Percentiles rank a stretch among this genome's conserved stretches.
phyloP scores from a whole-genome alignment of 768 basidiomycete species.

The Terana coerulea region DNA sequence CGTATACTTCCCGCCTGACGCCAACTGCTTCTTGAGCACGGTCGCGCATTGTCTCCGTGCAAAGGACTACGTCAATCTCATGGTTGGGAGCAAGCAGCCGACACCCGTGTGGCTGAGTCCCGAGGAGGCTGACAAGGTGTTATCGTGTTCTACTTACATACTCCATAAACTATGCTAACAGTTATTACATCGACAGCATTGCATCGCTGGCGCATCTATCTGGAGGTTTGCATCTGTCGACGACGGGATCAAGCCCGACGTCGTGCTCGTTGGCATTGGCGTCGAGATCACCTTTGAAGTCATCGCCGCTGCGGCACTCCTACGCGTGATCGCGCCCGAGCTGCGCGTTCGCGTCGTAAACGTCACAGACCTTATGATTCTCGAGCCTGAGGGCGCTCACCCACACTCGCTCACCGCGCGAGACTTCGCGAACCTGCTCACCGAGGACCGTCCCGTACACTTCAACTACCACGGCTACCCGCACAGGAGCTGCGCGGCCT shows the following conservation, averaged over 20 bases:
- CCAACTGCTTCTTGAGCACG: constrained; percentile 81
- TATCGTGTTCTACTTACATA: constrained; percentile 8
- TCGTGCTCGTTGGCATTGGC: constrained; percentile 84
- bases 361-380: constrained; percentile 85
- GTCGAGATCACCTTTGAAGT: constrained; percentile 89
- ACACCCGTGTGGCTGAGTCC: constrained; percentile 74
- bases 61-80: constrained; percentile 83
- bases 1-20: constrained; percentile 87
- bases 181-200: constrained; percentile 47
- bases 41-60: constrained; percentile 80
- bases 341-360: constrained; percentile 86
- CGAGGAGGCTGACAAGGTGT: constrained; percentile 68
- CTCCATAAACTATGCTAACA: constrained; percentile 4
- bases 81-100: constrained; percentile 87
- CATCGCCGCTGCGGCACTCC: constrained; percentile 77
- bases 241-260: constrained; percentile 66
- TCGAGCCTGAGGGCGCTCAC: constrained; percentile 64
- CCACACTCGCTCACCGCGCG: constrained; percentile 66
- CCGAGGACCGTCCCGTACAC: constrained; percentile 60
- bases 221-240: constrained; percentile 84
- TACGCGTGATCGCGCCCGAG: constrained; percentile 63
- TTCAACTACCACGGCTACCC: constrained; percentile 87
- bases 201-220: constrained; percentile 80
- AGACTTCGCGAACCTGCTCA: constrained; percentile 71
- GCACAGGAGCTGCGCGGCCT: constrained; percentile 56